Evolutionary conservation across 108 stramenopile species (phyloP).

Genomic region (Cyclostephanos tholiformis): DNA sequence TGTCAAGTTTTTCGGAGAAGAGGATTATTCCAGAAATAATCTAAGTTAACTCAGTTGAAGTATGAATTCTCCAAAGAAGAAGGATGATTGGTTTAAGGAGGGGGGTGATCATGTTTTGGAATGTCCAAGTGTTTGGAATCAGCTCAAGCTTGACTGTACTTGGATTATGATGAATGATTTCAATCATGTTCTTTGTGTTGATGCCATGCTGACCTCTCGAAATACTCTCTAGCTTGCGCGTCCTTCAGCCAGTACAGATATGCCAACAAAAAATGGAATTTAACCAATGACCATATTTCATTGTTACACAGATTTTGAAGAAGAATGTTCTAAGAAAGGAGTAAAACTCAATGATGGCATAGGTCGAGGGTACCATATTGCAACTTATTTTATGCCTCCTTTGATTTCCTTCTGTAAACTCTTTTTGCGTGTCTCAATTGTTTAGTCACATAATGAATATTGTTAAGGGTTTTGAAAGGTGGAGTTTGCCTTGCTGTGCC

Average conservation of each 20-base stretch:
- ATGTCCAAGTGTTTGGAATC: background rate
- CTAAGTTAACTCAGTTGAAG: conserved; percentile 32
- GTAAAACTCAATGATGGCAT: background rate
- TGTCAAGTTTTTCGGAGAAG: conserved; percentile 53
- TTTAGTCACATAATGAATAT: too few relatives aligned
- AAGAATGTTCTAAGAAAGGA: background rate
- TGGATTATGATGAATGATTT: background rate
- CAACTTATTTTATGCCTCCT: background rate
- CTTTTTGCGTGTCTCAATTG: conserved; percentile 3
- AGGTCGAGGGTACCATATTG: background rate
- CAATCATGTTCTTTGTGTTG: conserved; percentile 9
- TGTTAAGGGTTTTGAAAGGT: too few relatives aligned
- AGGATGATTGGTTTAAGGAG: background rate
- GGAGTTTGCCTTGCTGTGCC: too few relatives aligned
- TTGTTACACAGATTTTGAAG: background rate
- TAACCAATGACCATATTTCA: background rate
- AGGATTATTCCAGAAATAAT: conserved; percentile 41
- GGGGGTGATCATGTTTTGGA: background rate
- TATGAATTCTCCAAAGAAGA: background rate
- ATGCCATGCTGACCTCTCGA: conserved; percentile 1
- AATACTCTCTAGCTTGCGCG: conserved; percentile 17
- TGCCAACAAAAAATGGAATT: background rate
- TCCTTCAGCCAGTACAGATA: conserved; percentile 13
- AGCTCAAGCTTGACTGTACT: conserved; percentile 1
- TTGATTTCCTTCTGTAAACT: background rate